Percentiles rank a stretch among this genome's conserved stretches.
phyloP scores from a whole-genome alignment of 23 red algal genomes.

The Gracilariopsis chorda region DNA sequence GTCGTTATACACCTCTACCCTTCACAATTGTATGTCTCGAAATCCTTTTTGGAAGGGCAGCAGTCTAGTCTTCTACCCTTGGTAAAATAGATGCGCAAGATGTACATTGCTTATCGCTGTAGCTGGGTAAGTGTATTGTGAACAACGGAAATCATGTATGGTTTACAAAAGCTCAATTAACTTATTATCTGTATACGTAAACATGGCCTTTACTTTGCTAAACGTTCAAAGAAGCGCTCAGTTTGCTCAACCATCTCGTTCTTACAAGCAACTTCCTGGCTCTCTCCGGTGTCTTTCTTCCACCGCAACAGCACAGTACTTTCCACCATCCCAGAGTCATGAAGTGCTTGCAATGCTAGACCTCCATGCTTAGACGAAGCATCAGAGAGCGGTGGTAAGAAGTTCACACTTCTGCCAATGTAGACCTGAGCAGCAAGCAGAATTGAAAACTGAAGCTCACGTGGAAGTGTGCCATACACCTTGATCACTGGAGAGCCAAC shows the following conservation, averaged over 20 bases:
- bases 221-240: constrained; percentile 63
- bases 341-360: constrained; percentile 64
- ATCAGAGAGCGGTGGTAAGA: neutral
- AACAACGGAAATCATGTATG: too few relatives aligned
- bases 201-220: constrained; percentile 12
- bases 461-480: neutral
- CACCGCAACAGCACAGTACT: constrained; percentile 58
- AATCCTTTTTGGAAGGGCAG: too few relatives aligned
- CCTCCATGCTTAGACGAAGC: neutral
- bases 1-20: too few relatives aligned
- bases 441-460: constrained; percentile 29
- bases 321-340: constrained; percentile 65
- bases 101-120: too few relatives aligned
- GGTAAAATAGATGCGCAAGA: too few relatives aligned
- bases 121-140: too few relatives aligned
- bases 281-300: constrained; percentile 54
- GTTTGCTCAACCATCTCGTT: constrained; percentile 73
- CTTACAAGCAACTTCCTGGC: constrained; percentile 61
- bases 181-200: too few relatives aligned
- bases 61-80: too few relatives aligned
- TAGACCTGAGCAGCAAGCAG: constrained; percentile 32
- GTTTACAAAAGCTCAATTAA: too few relatives aligned
- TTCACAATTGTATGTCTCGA: too few relatives aligned
- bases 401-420: constrained; percentile 4
- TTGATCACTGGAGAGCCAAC: constrained; percentile 23